Conservation (phyloP, 495 filamentous ascomycete species). For the Hyphodiscus hymeniophilus region DNA sequence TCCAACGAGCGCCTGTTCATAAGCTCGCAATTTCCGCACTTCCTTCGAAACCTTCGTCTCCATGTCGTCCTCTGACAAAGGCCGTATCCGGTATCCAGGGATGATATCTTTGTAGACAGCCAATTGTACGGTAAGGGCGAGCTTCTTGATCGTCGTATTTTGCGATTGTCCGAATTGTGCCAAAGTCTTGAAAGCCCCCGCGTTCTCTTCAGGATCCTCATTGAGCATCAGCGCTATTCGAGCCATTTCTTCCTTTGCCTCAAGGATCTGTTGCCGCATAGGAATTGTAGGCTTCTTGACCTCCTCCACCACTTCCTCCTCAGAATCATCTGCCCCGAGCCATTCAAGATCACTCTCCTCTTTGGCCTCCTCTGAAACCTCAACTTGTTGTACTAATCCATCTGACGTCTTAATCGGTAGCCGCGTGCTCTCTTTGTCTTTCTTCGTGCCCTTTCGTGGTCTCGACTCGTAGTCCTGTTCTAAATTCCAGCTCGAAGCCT, state of each 20-base stretch:
- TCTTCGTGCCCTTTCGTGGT: slow-evolving; percentile 63
- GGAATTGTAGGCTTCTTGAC: slow-evolving; percentile 49
- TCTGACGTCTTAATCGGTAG: slow-evolving; percentile 78
- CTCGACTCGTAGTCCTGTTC: slow-evolving; percentile 85
- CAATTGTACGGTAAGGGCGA: slow-evolving; percentile 76
- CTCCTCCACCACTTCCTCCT: slow-evolving; percentile 36
- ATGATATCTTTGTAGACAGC: slow-evolving; percentile 95
- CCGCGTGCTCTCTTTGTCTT: slow-evolving; percentile 61
- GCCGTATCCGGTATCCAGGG: slow-evolving; percentile 89
- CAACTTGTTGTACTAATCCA: slow-evolving; percentile 57
- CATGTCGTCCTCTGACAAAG: slow-evolving; percentile 61
- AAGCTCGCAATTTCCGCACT: slow-evolving; percentile 67
- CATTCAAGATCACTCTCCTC: slow-evolving; percentile 36
- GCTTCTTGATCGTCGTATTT: slow-evolving; percentile 68
- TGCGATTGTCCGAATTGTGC: slow-evolving; percentile 62
- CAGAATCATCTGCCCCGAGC: slow-evolving; percentile 31
- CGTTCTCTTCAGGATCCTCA: slow-evolving; percentile 88
- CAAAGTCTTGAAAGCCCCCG: slow-evolving; percentile 66
- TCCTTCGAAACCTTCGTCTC: slow-evolving; percentile 84
- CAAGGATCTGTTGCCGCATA: slow-evolving; percentile 65
- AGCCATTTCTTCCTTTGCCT: slow-evolving; percentile 89
- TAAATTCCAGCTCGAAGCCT: slow-evolving; percentile 61
- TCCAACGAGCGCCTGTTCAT: slow-evolving; percentile 73
- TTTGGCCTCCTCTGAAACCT: slow-evolving; percentile 46
- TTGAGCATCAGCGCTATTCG: slow-evolving; percentile 73